phyloP scores from a whole-genome alignment of 257 asterid species.

The Nicotiana benthamiana region DNA sequence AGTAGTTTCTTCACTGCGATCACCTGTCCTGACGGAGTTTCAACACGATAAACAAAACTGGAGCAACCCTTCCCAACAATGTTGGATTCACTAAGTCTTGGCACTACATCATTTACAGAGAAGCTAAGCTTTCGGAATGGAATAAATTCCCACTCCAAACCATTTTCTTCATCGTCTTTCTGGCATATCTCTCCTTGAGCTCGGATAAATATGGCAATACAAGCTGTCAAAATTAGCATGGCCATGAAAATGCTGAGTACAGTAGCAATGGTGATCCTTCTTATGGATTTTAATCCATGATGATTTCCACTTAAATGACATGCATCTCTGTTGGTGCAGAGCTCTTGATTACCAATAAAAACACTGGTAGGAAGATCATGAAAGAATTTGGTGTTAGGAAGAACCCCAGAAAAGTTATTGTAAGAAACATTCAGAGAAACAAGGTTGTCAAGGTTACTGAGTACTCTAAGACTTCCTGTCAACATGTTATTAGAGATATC shows the following conservation, averaged over 20 bases:
- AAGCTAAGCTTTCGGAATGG: constrained; percentile 61
- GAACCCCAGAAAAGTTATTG: constrained; percentile 51
- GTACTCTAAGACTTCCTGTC: constrained; percentile 45
- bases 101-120: constrained; percentile 48
- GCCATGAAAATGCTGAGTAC: constrained; percentile 30
- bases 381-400: constrained; percentile 53
- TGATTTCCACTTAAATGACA: constrained; percentile 25
- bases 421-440: constrained; percentile 60
- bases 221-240: constrained; percentile 23
- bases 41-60: constrained; percentile 59
- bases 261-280: constrained; percentile 30
- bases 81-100: constrained; percentile 51
- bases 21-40: constrained; percentile 38
- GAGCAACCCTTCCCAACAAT: constrained; percentile 68
- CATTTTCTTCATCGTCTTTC: constrained; percentile 38
- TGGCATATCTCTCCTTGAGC: constrained; percentile 16
- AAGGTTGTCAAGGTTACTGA: constrained; percentile 54
- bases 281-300: constrained; percentile 29
- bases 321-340: constrained; percentile 32
- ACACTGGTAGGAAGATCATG: constrained; percentile 39
- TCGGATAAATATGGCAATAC: constrained; percentile 25
- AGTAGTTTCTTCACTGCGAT: constrained; percentile 62
- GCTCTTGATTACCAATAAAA: constrained; percentile 47
- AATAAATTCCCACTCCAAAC: constrained; percentile 49
- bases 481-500: constrained; percentile 63